Evolutionary conservation across 257 asterid genomes (phyloP), one percentile per base, ranked within the genome.

Genomic region (Fraxinus americana): DNA sequence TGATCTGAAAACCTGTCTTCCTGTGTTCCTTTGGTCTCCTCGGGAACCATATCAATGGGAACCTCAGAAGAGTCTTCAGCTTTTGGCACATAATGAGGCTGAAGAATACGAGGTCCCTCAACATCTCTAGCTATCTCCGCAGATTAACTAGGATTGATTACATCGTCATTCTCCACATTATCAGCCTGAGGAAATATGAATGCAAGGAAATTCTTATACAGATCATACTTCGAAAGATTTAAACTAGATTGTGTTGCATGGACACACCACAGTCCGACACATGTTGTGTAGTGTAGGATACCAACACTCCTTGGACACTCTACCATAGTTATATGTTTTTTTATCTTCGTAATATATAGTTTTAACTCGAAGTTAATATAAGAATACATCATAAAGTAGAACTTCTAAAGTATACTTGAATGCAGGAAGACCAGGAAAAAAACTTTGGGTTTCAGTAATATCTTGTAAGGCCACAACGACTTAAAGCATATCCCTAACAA

Each of bases 171-270:
- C 67, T 23, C 14, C 13, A 23, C 19, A 5, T 61, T 61, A 61
- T 61, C 67, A 61, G 67, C 32, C 67, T 61, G 67, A 61, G 30
- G 67, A 61, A 23, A n/a, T 61, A 61, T 61, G 29, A 23, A 61
- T n/a, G 34, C 29, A 61, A 61, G 67, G 29, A 57, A 21, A 57
- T 57, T 57, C 67, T 57, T 57, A n/a, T 57, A 57, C 29, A 57
- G 2, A 21, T 11, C n/a, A 30, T 57, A 57, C 67, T 61, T 61
- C 2, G 32, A 21, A 23, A 23, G 13, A 61, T 61, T 61, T 3
- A 61, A 61, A 23, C 29, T 7, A 23, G 34, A 21, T 4, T 1
- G 5, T 50, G 61, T 16, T 50, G 5, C 41, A 38, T 0, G 11
- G 11, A 38, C 8, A 1, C 41, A 7, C 9, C 41, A 38, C 2